Percentiles rank a stretch among this genome's conserved stretches.
Evolutionary conservation across 441 rosid genomes (phyloP).

Genomic region (Populus tomentosa): DNA sequence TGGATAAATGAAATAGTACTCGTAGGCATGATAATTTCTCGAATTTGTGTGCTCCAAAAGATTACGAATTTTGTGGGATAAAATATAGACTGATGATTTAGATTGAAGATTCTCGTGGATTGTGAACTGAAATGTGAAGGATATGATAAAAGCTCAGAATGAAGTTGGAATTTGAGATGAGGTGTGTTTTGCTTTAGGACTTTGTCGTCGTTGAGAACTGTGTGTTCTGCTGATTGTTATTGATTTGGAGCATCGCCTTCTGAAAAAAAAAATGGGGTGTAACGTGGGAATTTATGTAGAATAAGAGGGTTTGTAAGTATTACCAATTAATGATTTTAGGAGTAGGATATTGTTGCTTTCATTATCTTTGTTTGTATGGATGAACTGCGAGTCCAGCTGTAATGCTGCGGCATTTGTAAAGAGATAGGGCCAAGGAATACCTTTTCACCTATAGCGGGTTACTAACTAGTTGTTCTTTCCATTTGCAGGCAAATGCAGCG

Average conservation of each 20-base stretch:
- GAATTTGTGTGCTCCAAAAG: neutral
- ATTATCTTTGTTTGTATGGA: too few species aligned
- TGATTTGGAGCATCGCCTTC: neutral
- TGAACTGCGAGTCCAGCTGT: neutral
- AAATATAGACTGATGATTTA: neutral
- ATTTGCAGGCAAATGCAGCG: conserved; percentile 46
- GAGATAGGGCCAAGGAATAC: neutral
- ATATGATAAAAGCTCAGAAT: neutral
- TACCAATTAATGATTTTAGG: neutral
- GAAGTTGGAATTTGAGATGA: neutral
- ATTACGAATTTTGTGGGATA: neutral
- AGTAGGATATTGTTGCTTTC: neutral
- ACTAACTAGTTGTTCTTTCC: neutral
- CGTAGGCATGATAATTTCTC: neutral
- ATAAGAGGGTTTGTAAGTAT: neutral
- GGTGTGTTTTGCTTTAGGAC: neutral
- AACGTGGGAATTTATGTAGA: neutral
- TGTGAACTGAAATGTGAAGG: neutral
- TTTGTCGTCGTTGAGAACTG: neutral
- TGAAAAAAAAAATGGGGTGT: neutral
- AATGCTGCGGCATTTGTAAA: neutral
- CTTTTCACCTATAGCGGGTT: neutral
- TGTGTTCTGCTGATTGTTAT: neutral
- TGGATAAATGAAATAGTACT: neutral
- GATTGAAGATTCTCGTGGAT: neutral